These are phyloP conservation scores for Phlegmacium glaucopus DNA, from an alignment of 768 basidiomycete species.

Conservation along the genomic window DNA sequence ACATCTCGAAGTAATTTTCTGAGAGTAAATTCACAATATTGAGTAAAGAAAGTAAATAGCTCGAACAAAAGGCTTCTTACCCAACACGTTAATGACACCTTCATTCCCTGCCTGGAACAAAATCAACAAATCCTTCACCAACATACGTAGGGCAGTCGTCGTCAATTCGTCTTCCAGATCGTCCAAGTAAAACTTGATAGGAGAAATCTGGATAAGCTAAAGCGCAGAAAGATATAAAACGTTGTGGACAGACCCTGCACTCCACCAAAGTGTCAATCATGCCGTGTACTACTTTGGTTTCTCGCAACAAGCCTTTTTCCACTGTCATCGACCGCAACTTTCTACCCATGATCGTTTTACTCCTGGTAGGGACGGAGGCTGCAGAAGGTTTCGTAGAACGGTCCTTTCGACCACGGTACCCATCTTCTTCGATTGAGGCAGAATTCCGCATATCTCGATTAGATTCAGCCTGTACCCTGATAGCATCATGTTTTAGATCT, in stretches of 20 bases:
- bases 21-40: constrained; percentile 22
- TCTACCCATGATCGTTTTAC: constrained; percentile 77
- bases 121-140: constrained; percentile 94
- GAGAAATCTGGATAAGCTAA: neutral
- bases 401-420: constrained; percentile 29
- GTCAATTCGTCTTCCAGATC: constrained; percentile 91
- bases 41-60: constrained; percentile 10
- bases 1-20: constrained; percentile 99
- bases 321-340: constrained; percentile 90
- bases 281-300: constrained; percentile 86
- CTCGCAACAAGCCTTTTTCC: constrained; percentile 91
- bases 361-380: constrained; percentile 45
- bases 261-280: constrained; percentile 88
- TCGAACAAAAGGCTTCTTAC: constrained; percentile 33
- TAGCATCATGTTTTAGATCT: constrained; percentile 91
- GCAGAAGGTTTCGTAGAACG: constrained; percentile 21
- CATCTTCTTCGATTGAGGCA: constrained; percentile 57
- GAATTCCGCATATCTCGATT: constrained; percentile 83
- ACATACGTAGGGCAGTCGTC: constrained; percentile 84
- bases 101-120: constrained; percentile 97
- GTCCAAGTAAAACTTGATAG: constrained; percentile 85
- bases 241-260: constrained; percentile 66
- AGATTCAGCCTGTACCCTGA: constrained; percentile 89
- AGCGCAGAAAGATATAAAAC: neutral
- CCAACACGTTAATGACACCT: constrained; percentile 82